These are phyloP conservation scores for Zasmidium citrigriseum DNA, from an alignment of 2,329 filamentous ascomycete species.

Conservation along the genomic window DNA sequence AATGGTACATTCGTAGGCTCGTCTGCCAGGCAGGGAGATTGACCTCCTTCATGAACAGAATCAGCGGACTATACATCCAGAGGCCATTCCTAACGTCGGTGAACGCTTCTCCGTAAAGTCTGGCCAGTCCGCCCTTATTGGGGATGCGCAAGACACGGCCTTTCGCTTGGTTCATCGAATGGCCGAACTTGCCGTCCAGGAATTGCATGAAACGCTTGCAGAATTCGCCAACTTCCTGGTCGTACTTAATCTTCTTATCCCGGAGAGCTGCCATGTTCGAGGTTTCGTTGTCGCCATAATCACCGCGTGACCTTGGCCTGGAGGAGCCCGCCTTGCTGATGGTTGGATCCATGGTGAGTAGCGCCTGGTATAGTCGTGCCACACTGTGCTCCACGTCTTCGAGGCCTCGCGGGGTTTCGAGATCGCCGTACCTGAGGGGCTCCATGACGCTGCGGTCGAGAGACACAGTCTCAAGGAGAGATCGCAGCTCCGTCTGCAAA, in stretches of 20 bases:
- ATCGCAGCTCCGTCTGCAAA: slow-evolving; percentile 84
- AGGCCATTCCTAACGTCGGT: slow-evolving; percentile 70
- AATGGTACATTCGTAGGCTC: slow-evolving; percentile 77
- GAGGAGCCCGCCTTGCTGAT: slow-evolving; percentile 57
- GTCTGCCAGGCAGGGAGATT: slow-evolving; percentile 80
- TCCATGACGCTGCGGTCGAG: slow-evolving; percentile 77
- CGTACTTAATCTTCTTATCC: slow-evolving; percentile 90
- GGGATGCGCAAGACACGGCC: slow-evolving; percentile 37
- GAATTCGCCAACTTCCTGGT: slow-evolving; percentile 73
- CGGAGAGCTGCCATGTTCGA: slow-evolving; percentile 89
- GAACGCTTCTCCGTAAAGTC: slow-evolving; percentile 69
- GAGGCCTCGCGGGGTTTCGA: slow-evolving; percentile 70
- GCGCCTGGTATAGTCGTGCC: slow-evolving; percentile 83
- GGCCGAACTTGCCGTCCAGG: slow-evolving; percentile 78
- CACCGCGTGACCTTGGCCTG: slow-evolving; percentile 48
- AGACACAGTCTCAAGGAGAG: slow-evolving; percentile 85
- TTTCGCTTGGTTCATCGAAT: slow-evolving; percentile 62
- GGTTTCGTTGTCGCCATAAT: slow-evolving; percentile 69
- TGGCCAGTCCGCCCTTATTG: slow-evolving; percentile 40
- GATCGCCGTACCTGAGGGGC: slow-evolving; percentile 69
- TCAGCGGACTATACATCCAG: slow-evolving; percentile 85
- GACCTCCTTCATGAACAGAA: slow-evolving; percentile 85
- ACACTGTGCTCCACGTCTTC: slow-evolving; percentile 76
- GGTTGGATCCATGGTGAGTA: slow-evolving; percentile 88
- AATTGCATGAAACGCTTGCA: slow-evolving; percentile 78